These are phyloP conservation scores for Phytophthora capsici DNA, from an alignment of 352 stramenopile species.

Conservation along the genomic window DNA sequence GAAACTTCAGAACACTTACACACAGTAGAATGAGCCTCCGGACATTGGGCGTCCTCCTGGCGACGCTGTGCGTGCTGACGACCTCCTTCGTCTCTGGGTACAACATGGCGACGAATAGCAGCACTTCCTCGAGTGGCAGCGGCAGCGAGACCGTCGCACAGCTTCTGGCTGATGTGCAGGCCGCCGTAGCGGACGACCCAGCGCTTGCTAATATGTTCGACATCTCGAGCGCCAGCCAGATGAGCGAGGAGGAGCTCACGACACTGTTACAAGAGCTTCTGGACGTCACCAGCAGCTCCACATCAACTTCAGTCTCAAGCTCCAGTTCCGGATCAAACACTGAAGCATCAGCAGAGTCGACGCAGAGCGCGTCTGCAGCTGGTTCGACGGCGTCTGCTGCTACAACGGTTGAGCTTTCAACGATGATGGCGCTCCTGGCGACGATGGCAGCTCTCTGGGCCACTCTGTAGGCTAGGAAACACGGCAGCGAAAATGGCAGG, in stretches of 20 bases:
- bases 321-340: conserved; percentile 4
- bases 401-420: conserved; percentile 8
- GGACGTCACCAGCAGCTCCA: conserved; percentile 20
- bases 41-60: conserved; percentile 23
- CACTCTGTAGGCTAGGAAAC: conserved; percentile 27
- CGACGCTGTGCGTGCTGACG: conserved; percentile 21
- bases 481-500: conserved; percentile 7
- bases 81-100: conserved; percentile 5
- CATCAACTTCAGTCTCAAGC: conserved; percentile 1
- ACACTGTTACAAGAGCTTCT: conserved; percentile 38
- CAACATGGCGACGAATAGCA: conserved; percentile 32
- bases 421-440: conserved; percentile 8
- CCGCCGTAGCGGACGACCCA: conserved; percentile 36
- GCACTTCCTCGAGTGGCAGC: conserved; percentile 9
- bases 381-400: conserved; percentile 17
- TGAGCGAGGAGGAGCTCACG: conserved; percentile 48
- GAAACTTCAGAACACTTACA: conserved; percentile 9
- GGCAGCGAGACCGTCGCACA: conserved; percentile 32
- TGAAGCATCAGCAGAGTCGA: conserved; percentile 11
- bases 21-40: conserved; percentile 18
- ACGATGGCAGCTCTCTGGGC: conserved; percentile 11
- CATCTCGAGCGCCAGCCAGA: conserved; percentile 37
- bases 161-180: conserved; percentile 44
- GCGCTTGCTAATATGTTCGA: conserved; percentile 50
- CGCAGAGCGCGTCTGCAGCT: conserved; percentile 22